Evolutionary conservation across 352 stramenopile species (phyloP).

Genomic region (Phytophthora multivora): DNA sequence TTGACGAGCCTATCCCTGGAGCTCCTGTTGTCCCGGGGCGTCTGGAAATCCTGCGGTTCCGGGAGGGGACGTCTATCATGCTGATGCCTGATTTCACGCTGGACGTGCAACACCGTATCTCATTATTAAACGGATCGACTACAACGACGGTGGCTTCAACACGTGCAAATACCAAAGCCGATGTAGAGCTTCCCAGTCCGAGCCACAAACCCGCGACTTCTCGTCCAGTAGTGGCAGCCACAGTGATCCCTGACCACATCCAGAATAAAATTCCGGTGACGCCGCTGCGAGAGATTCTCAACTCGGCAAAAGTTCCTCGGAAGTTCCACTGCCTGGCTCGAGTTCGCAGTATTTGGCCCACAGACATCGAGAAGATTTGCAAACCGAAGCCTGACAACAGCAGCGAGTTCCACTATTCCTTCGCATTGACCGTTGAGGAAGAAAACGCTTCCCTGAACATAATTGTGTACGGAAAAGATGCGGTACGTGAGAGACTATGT

Average conservation of each 20-base stretch:
- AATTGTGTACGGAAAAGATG: conserved; percentile 74
- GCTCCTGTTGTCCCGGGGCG: conserved; percentile 1
- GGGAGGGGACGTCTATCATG: conserved; percentile 70
- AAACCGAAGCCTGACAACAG: conserved; percentile 39
- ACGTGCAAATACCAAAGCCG: not conserved
- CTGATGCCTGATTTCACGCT: conserved; percentile 50
- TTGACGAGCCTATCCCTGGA: conserved; percentile 32
- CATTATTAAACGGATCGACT: conserved; percentile 2
- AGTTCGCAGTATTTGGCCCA: conserved; percentile 52
- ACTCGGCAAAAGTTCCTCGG: conserved; percentile 39
- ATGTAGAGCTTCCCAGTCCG: not conserved
- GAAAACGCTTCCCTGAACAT: conserved; percentile 51
- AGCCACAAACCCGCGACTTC: not conserved
- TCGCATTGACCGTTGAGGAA: conserved; percentile 65
- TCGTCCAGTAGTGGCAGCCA: conserved; percentile 20
- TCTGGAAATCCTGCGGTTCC: conserved; percentile 55
- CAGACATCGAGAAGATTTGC: conserved; percentile 50
- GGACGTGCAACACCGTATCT: conserved; percentile 53
- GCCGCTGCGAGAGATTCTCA: conserved; percentile 39
- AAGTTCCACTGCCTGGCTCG: conserved; percentile 73
- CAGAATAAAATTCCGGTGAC: conserved; percentile 51
- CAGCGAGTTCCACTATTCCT: conserved; percentile 66
- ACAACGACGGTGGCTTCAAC: not conserved
- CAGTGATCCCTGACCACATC: conserved; percentile 55
- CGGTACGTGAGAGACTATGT: conserved; percentile 43